Conservation (phyloP, 345 rosid genomes). For the Linum tenue region DNA sequence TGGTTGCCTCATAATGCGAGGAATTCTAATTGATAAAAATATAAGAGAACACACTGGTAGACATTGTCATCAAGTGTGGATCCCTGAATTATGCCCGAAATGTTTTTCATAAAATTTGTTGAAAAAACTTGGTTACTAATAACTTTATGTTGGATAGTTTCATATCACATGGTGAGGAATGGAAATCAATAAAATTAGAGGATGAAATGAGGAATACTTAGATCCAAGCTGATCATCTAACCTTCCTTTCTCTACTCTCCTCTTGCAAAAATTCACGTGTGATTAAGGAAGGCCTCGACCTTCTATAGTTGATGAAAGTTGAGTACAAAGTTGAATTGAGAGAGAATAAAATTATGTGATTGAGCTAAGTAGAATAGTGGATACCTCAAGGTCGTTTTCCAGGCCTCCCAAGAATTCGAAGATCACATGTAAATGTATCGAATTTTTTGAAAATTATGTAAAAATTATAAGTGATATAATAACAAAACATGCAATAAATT, state of each 20-base stretch:
- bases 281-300: too few species aligned
- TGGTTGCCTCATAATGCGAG: conserved; percentile 45
- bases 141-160: conserved; percentile 67
- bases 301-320: too few species aligned
- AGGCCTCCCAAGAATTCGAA: too few species aligned
- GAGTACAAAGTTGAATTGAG: too few species aligned
- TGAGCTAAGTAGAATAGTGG: conserved; percentile 25
- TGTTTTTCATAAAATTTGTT: conserved; percentile 41
- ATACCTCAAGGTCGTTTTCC: conserved; percentile 41
- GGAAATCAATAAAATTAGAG: conserved; percentile 38
- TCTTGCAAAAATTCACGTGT: too few species aligned
- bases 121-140: conserved; percentile 55
- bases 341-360: conserved; percentile 12
- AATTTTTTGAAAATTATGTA: too few species aligned
- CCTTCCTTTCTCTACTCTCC: conserved; percentile 16
- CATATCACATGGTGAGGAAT: conserved; percentile 60
- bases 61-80: conserved; percentile 81
- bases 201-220: conserved; percentile 49
- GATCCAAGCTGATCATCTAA: conserved; percentile 46
- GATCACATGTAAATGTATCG: too few species aligned
- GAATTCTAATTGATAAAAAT: conserved; percentile 39
- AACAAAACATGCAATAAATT: too few species aligned
- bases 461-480: too few species aligned
- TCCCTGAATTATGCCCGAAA: conserved; percentile 35
- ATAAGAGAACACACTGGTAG: conserved; percentile 59